phyloP scores from a whole-genome alignment of 75 land plant genomes.

The Sequoia sempervirens region DNA sequence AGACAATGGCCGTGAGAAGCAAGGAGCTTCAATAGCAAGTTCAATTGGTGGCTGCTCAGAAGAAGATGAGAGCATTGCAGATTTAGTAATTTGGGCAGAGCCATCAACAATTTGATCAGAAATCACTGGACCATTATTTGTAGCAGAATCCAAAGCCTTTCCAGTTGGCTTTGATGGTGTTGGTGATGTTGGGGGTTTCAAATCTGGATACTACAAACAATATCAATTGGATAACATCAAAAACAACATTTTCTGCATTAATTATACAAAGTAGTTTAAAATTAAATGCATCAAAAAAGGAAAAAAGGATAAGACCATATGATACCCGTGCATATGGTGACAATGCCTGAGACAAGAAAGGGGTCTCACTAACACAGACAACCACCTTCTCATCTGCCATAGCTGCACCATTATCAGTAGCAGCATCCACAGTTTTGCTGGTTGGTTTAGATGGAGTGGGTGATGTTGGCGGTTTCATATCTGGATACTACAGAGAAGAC shows the following conservation, averaged over 20 bases:
- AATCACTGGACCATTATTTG: background rate
- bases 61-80: background rate
- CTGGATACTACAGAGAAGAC: conserved; percentile 20
- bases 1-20: conserved; percentile 16
- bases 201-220: conserved; percentile 23
- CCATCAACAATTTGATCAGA: background rate
- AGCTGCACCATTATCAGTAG: conserved; percentile 2
- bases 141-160: background rate
- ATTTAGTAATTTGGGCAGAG: background rate
- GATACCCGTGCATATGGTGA: conserved; percentile 25
- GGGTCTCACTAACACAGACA: background rate
- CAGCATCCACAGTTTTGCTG: background rate
- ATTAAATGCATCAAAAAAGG: background rate
- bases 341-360: conserved; percentile 12
- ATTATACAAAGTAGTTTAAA: background rate
- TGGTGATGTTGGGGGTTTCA: conserved; percentile 28
- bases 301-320: conserved; percentile 2
- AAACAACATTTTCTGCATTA: background rate
- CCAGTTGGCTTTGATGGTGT: conserved; percentile 20
- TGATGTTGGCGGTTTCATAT: conserved; percentile 25
- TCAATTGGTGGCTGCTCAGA: background rate
- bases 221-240: background rate
- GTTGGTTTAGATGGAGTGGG: conserved; percentile 25
- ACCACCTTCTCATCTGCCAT: background rate
- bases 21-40: conserved; percentile 6